Evolutionary conservation across 2,329 filamentous ascomycete genomes (phyloP).

Genomic region (Cladorrhinum sp.): DNA sequence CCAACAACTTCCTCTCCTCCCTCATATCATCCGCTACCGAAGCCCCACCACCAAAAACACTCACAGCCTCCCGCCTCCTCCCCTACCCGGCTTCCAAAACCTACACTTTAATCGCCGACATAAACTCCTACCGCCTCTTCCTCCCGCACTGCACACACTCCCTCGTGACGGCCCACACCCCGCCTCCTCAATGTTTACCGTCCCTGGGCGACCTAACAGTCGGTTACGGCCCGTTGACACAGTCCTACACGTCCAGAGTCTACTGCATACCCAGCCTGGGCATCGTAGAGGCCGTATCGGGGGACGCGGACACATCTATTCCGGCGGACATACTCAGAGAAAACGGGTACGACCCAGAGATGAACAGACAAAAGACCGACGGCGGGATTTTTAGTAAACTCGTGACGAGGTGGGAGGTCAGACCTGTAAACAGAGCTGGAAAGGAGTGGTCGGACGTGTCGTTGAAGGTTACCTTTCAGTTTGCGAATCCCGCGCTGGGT

Average conservation of each 20-base stretch:
- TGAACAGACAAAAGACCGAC: constrained; percentile 32
- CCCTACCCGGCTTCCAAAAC: constrained; percentile 69
- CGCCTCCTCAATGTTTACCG: constrained; percentile 60
- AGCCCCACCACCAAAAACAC: constrained; percentile 49
- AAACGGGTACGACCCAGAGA: constrained; percentile 26
- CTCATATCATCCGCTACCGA: neutral
- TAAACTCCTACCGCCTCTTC: constrained; percentile 79
- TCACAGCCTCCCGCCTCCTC: constrained; percentile 72
- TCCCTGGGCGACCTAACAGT: constrained; percentile 74
- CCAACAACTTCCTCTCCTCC: constrained; percentile 11
- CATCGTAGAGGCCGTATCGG: constrained; percentile 72
- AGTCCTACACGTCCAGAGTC: constrained; percentile 77
- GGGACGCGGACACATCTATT: constrained; percentile 49
- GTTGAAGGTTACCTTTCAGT: constrained; percentile 76
- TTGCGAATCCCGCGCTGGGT: constrained; percentile 84
- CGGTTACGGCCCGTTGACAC: constrained; percentile 80
- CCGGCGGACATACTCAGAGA: constrained; percentile 34
- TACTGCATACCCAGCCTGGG: constrained; percentile 70
- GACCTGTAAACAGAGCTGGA: constrained; percentile 40
- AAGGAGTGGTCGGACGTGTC: constrained; percentile 64
- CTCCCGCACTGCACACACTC: constrained; percentile 86
- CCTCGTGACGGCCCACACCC: constrained; percentile 53
- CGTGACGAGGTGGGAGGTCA: constrained; percentile 67
- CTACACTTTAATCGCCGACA: constrained; percentile 84
- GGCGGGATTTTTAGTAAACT: constrained; percentile 62